Conservation (phyloP, 2,329 filamentous ascomycete genomes). For the Hirsutella rhossiliensis region DNA sequence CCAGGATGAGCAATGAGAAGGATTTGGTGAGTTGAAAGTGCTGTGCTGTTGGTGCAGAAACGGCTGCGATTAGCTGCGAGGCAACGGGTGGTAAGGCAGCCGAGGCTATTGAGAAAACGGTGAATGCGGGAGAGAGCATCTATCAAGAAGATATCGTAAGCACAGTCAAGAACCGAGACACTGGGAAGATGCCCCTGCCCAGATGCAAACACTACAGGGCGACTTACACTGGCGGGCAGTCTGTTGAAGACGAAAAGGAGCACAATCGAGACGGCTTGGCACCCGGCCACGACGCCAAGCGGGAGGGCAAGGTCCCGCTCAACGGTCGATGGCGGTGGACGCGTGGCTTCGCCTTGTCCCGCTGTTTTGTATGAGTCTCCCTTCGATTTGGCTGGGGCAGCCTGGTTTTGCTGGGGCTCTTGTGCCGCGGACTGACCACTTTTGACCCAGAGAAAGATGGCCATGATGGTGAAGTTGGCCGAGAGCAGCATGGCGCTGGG, state of each 20-base stretch:
- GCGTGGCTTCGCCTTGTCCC: constrained; percentile 16
- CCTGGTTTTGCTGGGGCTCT: not conserved
- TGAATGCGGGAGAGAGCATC: constrained; percentile 49
- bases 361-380: constrained; percentile 5
- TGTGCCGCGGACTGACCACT: constrained; percentile 48
- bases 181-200: no score
- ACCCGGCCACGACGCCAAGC: constrained; percentile 55
- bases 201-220: not conserved
- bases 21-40: constrained; percentile 74
- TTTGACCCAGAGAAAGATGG: constrained; percentile 85
- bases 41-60: constrained; percentile 46
- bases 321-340: constrained; percentile 13
- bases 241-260: constrained; percentile 85
- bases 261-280: constrained; percentile 66
- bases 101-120: constrained; percentile 42
- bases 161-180: not conserved
- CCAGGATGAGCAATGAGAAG: constrained; percentile 83
- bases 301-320: constrained; percentile 63
- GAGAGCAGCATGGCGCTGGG: constrained; percentile 96
- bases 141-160: constrained; percentile 16
- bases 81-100: constrained; percentile 43
- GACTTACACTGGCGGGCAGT: constrained; percentile 49
- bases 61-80: constrained; percentile 38
- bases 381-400: not conserved
- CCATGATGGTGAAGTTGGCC: constrained; percentile 89